These are phyloP conservation scores for Oligophagozyma castellii DNA, from an alignment of 1,139 yeast genomes.

Conservation along the genomic window DNA sequence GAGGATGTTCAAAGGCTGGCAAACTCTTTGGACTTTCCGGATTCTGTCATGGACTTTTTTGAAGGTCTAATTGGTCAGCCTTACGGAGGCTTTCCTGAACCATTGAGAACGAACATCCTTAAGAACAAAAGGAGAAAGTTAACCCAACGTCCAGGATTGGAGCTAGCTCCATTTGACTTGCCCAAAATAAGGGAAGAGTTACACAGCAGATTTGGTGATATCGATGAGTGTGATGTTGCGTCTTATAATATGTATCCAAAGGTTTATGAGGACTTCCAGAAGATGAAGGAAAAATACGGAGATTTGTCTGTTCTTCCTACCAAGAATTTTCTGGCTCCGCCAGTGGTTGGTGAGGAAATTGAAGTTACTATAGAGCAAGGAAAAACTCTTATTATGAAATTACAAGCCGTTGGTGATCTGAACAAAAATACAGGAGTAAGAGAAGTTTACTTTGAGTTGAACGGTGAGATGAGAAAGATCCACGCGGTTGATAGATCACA, in stretches of 20 bases:
- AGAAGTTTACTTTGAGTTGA: constrained; percentile 94
- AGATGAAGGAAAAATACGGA: constrained; percentile 65
- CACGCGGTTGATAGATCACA: constrained; percentile 80
- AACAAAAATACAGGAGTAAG: constrained; percentile 76
- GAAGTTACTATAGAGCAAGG: constrained; percentile 87
- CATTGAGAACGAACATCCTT: constrained; percentile 80
- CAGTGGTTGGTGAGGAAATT: constrained; percentile 77
- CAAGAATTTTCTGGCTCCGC: constrained; percentile 74
- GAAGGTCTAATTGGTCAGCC: constrained; percentile 99
- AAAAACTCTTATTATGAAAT: constrained; percentile 80
- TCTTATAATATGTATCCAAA: constrained; percentile 96
- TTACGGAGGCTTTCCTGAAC: constrained; percentile 99
- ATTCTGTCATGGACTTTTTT: constrained; percentile 92
- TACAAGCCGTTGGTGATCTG: constrained; percentile 86
- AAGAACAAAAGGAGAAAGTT: constrained; percentile 84
- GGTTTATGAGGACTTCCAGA: constrained; percentile 80
- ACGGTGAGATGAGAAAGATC: constrained; percentile 96
- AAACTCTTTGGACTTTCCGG: constrained; percentile 90
- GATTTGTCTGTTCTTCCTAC: constrained; percentile 93
- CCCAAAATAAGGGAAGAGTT: constrained; percentile 58
- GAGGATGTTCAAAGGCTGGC: constrained; percentile 86
- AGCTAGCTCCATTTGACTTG: constrained; percentile 72
- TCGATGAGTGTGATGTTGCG: constrained; percentile 82
- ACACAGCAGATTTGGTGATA: constrained; percentile 42
- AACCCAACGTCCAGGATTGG: constrained; percentile 81